Conservation (phyloP, 1,284 basidiomycete genomes). For the Papiliotrema flavescens region DNA sequence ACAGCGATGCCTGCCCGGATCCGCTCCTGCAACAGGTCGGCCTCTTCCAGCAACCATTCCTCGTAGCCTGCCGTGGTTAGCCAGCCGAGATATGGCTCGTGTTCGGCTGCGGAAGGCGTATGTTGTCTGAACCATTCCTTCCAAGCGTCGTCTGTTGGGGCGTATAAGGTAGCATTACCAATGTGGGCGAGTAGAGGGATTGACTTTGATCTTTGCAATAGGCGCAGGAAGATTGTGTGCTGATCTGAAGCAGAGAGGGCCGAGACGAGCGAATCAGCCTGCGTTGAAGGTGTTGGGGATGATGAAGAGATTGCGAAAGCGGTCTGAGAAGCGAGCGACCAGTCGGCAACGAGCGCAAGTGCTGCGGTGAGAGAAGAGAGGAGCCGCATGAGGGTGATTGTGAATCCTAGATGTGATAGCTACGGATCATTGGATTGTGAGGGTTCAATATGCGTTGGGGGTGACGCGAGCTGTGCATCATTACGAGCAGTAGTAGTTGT, state of each 20-base stretch:
- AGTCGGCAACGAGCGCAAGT: no score
- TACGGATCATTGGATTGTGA: no score
- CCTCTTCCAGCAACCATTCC: conserved; percentile 42
- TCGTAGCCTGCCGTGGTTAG: conserved; percentile 26
- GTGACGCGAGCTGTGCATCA: no score
- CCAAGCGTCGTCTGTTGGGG: conserved; percentile 91
- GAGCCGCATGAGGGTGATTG: no score
- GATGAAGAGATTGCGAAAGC: no score
- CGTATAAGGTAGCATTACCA: conserved; percentile 79
- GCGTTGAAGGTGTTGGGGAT: no score
- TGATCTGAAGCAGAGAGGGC: conserved; percentile 69
- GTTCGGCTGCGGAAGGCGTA: conserved; percentile 9
- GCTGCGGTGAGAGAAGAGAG: no score
- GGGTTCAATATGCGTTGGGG: no score
- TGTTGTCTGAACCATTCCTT: conserved; percentile 42
- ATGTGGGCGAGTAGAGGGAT: conserved; percentile 88
- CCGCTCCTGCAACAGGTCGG: conserved; percentile 10
- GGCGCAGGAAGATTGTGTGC: conserved; percentile 70
- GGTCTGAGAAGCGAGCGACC: no score
- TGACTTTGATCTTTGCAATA: conserved; percentile 81
- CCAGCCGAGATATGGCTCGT: conserved; percentile 22
- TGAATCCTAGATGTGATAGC: no score
- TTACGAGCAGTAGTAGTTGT: no score
- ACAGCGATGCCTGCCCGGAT: conserved; percentile 16
- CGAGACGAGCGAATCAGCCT: conserved; percentile 61